Conservation (phyloP, 352 stramenopile species). For the Pythium aristosporum region DNA sequence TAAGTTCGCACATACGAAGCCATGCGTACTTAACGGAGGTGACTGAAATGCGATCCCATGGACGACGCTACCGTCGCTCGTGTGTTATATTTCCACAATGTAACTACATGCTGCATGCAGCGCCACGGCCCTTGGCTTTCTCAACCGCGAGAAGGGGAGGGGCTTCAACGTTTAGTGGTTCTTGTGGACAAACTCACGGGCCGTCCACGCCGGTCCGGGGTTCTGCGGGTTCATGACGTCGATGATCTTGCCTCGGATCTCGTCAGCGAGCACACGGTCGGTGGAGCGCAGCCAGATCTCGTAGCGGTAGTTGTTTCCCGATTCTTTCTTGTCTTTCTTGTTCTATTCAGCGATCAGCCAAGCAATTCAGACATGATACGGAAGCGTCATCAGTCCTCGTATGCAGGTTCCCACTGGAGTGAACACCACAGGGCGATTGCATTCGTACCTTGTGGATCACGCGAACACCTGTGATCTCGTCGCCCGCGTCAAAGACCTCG, state of each 20-base stretch:
- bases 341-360: constrained; percentile 38
- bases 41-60: neutral
- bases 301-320: constrained; percentile 83
- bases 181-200: constrained; percentile 79
- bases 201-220: constrained; percentile 42
- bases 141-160: too few relatives aligned
- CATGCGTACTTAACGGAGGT: constrained; percentile 2
- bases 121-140: neutral
- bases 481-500: constrained; percentile 81
- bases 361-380: neutral
- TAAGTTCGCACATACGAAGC: neutral
- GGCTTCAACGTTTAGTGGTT: too few relatives aligned
- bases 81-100: neutral
- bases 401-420: neutral
- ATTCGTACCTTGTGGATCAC: constrained; percentile 86
- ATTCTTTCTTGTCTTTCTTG: constrained; percentile 78
- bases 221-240: constrained; percentile 67
- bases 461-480: constrained; percentile 90
- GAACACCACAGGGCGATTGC: neutral
- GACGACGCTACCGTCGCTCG: neutral
- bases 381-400: too few relatives aligned
- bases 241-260: constrained; percentile 72
- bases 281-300: constrained; percentile 79
- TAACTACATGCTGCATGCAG: neutral
- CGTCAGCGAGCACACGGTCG: constrained; percentile 61